A percentile compares a stretch with the other conserved stretches of the same genome.
phyloP scores from a whole-genome alignment of 306 rosid species.

The Nissolia schottii region DNA sequence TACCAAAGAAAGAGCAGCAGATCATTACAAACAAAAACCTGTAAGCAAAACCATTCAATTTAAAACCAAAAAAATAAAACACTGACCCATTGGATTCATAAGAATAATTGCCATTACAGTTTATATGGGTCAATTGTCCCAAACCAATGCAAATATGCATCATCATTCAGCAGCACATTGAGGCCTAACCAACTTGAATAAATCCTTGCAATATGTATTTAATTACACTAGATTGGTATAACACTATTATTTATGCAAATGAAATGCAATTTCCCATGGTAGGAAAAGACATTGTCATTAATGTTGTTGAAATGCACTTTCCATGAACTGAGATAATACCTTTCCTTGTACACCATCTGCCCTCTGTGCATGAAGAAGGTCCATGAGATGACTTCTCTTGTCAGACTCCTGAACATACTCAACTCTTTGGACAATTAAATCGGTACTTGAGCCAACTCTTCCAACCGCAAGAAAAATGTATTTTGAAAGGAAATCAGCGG shows the following conservation, averaged over 20 bases:
- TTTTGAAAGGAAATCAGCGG: slow-evolving; percentile 86
- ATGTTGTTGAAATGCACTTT: neutral
- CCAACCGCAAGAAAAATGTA: slow-evolving; percentile 95
- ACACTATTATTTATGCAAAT: neutral
- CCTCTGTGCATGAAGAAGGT: slow-evolving; percentile 98
- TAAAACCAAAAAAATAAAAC: too few species aligned
- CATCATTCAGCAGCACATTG: neutral
- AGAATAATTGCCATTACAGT: neutral
- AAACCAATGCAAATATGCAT: neutral
- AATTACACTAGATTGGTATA: neutral
- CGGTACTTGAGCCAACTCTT: slow-evolving; percentile 98
- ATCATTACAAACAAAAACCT: neutral
- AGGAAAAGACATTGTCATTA: too few species aligned
- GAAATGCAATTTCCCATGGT: neutral
- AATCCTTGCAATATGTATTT: neutral
- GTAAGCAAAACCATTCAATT: slow-evolving; percentile 5
- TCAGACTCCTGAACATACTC: slow-evolving; percentile 93
- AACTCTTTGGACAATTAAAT: slow-evolving; percentile 93
- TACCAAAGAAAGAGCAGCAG: neutral
- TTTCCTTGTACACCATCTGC: slow-evolving; percentile 79
- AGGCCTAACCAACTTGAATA: neutral
- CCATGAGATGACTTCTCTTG: slow-evolving; percentile 98
- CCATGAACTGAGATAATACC: slow-evolving; percentile 44
- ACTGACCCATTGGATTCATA: neutral
- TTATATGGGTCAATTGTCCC: neutral